A percentile compares a stretch with the other conserved stretches of the same genome.
Evolutionary conservation across 768 basidiomycete genomes (phyloP).

Genomic region (Cubamyces lactineus): DNA sequence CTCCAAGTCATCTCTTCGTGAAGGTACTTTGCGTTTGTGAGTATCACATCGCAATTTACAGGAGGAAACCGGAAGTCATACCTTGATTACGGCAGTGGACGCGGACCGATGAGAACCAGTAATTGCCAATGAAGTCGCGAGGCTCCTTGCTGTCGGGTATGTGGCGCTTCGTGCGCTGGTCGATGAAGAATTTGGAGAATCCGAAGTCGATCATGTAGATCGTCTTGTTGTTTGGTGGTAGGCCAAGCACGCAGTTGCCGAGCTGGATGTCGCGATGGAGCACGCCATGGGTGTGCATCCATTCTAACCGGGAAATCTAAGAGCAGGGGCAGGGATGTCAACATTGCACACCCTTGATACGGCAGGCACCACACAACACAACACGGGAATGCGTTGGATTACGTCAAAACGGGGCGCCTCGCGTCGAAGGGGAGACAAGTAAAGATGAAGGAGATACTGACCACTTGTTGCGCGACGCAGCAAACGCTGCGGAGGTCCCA

Average conservation of each 20-base stretch:
- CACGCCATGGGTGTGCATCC: constrained; percentile 75
- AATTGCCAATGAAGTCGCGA: constrained; percentile 82
- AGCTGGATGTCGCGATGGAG: constrained; percentile 81
- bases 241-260: constrained; percentile 73
- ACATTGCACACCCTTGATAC: neutral
- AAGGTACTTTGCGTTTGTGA: constrained; percentile 55
- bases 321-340: neutral
- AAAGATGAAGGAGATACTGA: constrained; percentile 39
- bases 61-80: constrained; percentile 30
- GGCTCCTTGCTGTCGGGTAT: constrained; percentile 69
- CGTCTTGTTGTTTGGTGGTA: constrained; percentile 55
- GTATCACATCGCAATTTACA: neutral
- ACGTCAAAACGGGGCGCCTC: constrained; percentile 4
- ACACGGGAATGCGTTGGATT: neutral
- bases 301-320: constrained; percentile 71
- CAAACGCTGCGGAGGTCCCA: constrained; percentile 77
- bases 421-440: constrained; percentile 1
- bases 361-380: neutral
- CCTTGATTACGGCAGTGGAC: constrained; percentile 81
- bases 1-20: constrained; percentile 79
- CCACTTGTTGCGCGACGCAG: constrained; percentile 76
- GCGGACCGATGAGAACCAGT: constrained; percentile 79
- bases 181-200: constrained; percentile 79
- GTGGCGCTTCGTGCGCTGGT: constrained; percentile 64
- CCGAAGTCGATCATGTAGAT: constrained; percentile 89